These are phyloP conservation scores for Blastomyces gilchristii DNA, from an alignment of 2,329 filamentous ascomycete species.

Conservation along the genomic window DNA sequence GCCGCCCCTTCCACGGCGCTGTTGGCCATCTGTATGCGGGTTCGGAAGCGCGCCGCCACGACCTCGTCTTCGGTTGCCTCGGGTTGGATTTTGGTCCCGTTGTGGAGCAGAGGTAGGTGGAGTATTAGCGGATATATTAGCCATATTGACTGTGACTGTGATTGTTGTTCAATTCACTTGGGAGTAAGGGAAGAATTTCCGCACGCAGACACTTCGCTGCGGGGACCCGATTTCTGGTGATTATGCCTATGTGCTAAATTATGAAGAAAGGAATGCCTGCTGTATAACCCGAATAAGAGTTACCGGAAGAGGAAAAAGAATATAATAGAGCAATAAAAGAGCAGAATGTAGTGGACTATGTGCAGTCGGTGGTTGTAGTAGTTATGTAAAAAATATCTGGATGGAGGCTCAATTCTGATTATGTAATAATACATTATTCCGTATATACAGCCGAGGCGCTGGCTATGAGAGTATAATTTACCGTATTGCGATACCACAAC, in stretches of 20 bases:
- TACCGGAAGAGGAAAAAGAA: background rate
- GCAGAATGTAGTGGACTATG: background rate
- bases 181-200: background rate
- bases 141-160: conserved; percentile 7
- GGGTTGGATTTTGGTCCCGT: conserved; percentile 34
- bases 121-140: conserved; percentile 13
- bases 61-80: conserved; percentile 34
- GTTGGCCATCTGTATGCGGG: conserved; percentile 22
- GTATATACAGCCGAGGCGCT: background rate
- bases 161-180: conserved; percentile 3
- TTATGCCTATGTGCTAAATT: background rate
- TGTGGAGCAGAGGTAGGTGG: conserved; percentile 11
- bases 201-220: background rate
- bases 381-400: background rate
- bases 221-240: background rate
- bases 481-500: background rate
- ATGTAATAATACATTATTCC: background rate
- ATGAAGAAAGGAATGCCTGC: background rate
- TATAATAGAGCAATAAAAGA: background rate
- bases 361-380: background rate
- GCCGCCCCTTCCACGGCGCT: conserved; percentile 10
- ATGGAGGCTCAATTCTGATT: background rate
- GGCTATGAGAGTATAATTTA: background rate
- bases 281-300: background rate
- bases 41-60: conserved; percentile 30